These are phyloP conservation scores for Exophiala aquamarina DNA, from an alignment of 2,329 filamentous ascomycete species.

Conservation along the genomic window DNA sequence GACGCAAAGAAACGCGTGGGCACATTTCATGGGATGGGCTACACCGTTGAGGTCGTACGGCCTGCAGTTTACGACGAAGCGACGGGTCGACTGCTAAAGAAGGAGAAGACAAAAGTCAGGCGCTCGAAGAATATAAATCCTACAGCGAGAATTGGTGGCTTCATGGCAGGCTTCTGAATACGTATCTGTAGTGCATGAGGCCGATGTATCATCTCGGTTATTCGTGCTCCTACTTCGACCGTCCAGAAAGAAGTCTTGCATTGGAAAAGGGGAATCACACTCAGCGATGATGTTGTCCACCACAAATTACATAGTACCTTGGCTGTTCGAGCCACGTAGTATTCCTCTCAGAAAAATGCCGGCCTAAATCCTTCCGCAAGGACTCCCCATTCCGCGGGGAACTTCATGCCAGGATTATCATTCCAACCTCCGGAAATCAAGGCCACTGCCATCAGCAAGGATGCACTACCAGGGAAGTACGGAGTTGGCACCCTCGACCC, in stretches of 20 bases:
- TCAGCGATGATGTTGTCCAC: no score
- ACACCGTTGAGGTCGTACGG: slow-evolving; percentile 4
- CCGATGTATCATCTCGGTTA: no score
- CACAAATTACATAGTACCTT: no score
- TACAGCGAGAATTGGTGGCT: no score
- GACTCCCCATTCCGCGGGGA: slow-evolving; percentile 50
- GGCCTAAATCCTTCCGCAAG: slow-evolving; percentile 48
- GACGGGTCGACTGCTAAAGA: slow-evolving; percentile 8
- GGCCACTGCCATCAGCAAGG: slow-evolving; percentile 52
- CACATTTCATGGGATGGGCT: slow-evolving; percentile 1
- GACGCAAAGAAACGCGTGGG: slow-evolving; percentile 7
- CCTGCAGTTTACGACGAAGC: slow-evolving; percentile 6
- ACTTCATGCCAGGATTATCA: slow-evolving; percentile 46
- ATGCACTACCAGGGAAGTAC: slow-evolving; percentile 55
- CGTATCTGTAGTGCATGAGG: no score
- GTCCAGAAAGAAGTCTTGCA: no score
- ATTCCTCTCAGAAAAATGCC: slow-evolving; percentile 7
- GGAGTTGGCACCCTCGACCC: slow-evolving; percentile 56
- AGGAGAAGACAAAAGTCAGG: slow-evolving; percentile 7
- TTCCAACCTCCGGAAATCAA: slow-evolving; percentile 62
- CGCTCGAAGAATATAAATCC: background rate
- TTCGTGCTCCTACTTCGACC: no score
- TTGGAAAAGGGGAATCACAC: no score
- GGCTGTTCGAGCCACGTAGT: no score
- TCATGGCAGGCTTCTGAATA: no score